Base-by-base conservation (phyloP, 306 rosid genomes). In the Quercus aquifolioides region DNA sequence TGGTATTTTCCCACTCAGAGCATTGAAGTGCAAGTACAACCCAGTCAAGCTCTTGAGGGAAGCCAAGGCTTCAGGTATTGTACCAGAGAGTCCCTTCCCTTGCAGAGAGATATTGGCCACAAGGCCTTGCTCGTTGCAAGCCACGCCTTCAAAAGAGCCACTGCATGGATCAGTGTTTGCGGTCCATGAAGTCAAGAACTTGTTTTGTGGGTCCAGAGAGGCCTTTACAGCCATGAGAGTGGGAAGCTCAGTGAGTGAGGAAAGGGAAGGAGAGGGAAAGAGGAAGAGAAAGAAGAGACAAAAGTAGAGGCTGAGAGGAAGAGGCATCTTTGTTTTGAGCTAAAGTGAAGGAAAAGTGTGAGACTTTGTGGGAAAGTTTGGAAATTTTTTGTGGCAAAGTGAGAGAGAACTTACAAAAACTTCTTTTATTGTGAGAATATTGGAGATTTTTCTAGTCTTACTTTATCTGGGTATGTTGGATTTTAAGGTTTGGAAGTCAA, bases 101-200 rank as follows among this genome's bases (percentile, higher is more conserved):
- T 88, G 91, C 30, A 88, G 64, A 31, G 91, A 88, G 55, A 88
- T 75, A 30, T 88, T 85, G 6, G 83, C 79, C 26, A 88, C 91
- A 21, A 64, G 84, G 15, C 87, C 84, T 41, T 76, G 79, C 35
- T 84, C 91, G 74, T 85, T 76, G 73, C 91, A 88, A 18, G 89
- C 89, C 81, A 88, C 83, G 51, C 91, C 91, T 69, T 88, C 91
- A 76, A 85, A 88, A 20, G 75, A 84, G 26, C 81, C 84, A 30
- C 69, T 33, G 52, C 91, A 88, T 3, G 91, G 89, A 15, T 88
- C 84, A 1, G 83, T 74, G 57, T 58, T 51, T 21, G 57, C 55
- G 18, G 49, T 58, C 91, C 91, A 88, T 11, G 91, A 88, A 35
- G 79, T 56, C 72, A 88, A 70, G 73, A 78, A 70, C 65, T 76